Evolutionary conservation across 495 filamentous ascomycete species (phyloP).

Genomic region (Xylaria bambusicola): DNA sequence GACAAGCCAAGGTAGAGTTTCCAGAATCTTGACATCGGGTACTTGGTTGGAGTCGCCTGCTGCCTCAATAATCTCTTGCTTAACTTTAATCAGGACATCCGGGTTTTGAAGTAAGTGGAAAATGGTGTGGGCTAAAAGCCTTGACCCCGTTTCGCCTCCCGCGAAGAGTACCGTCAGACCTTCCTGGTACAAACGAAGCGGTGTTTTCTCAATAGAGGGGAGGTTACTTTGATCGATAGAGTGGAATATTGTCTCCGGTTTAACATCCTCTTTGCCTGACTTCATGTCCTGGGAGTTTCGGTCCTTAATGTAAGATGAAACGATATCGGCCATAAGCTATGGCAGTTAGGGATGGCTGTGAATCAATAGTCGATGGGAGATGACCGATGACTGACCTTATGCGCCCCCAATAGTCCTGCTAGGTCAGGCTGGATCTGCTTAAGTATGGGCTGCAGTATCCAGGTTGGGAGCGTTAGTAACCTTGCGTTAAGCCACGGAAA

Average conservation of each 20-base stretch:
- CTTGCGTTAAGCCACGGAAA: too few relatives aligned
- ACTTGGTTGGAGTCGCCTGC: constrained; percentile 18
- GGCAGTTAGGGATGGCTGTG: too few relatives aligned
- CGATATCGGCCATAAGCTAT: too few relatives aligned
- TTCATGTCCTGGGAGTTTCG: too few relatives aligned
- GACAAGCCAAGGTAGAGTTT: constrained; percentile 43
- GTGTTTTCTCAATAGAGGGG: constrained; percentile 39
- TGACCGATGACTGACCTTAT: too few relatives aligned
- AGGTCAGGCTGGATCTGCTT: too few relatives aligned
- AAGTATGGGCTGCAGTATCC: too few relatives aligned
- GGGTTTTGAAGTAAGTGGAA: constrained; percentile 34
- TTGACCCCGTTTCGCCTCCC: constrained; percentile 43
- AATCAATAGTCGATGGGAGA: too few relatives aligned
- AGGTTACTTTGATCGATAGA: constrained; percentile 40
- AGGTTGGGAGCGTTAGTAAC: too few relatives aligned
- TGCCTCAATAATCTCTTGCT: constrained; percentile 31
- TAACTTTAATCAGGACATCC: constrained; percentile 28
- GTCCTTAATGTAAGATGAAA: too few relatives aligned
- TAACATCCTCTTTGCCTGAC: too few relatives aligned
- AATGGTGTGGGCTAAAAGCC: constrained; percentile 31
- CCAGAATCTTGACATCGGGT: constrained; percentile 27
- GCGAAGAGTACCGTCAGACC: constrained; percentile 39
- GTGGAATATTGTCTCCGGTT: constrained; percentile 1
- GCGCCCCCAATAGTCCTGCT: too few relatives aligned
- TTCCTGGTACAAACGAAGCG: constrained; percentile 35